phyloP scores from a whole-genome alignment of 305 asterid genomes.

The Fraxinus nigra region DNA sequence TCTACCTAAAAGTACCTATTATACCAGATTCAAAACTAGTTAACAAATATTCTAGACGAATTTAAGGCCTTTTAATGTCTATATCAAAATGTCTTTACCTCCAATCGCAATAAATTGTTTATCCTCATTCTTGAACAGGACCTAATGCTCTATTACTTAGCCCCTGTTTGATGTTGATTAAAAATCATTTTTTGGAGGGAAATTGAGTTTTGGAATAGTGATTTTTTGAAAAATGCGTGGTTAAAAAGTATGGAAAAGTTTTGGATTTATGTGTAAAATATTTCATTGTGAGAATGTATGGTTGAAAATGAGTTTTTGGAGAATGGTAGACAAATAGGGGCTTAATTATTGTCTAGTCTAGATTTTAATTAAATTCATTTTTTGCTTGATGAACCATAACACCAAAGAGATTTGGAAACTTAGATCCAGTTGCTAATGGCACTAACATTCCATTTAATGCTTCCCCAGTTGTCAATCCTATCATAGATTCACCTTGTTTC shows the following conservation, averaged over 20 bases:
- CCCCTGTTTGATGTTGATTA: neutral
- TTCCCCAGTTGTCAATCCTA: neutral
- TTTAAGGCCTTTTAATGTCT: neutral
- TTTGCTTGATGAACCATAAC: neutral
- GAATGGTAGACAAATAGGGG: neutral
- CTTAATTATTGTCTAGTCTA: neutral
- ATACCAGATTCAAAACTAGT: neutral
- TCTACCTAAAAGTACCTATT: neutral
- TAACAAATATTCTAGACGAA: neutral
- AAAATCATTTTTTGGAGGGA: neutral
- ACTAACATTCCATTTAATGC: neutral
- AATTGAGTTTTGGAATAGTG: neutral
- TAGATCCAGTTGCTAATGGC: neutral
- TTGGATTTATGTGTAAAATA: neutral
- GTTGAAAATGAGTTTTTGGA: neutral
- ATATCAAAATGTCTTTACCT: neutral
- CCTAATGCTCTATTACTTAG: neutral
- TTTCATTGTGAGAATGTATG: neutral
- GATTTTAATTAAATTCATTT: neutral
- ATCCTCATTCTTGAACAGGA: neutral
- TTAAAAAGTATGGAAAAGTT: neutral
- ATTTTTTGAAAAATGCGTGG: neutral
- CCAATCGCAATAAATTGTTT: neutral
- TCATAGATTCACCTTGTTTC: neutral
- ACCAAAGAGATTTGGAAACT: neutral